These are phyloP conservation scores for Heterobasidion occidentale DNA, from an alignment of 1,284 basidiomycete species.

Conservation along the genomic window DNA sequence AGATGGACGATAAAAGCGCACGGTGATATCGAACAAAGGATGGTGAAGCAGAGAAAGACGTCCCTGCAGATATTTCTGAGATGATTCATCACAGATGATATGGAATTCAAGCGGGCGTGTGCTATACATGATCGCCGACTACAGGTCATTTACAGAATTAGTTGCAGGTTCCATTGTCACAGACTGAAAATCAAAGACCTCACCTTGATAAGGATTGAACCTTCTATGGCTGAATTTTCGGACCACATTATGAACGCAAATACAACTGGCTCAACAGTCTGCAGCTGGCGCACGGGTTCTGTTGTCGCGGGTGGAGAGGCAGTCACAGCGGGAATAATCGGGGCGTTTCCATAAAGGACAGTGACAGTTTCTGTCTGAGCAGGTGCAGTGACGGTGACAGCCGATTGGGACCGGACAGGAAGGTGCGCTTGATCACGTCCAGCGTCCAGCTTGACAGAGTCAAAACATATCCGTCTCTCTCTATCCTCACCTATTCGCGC, in stretches of 20 bases:
- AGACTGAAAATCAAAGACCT: neutral
- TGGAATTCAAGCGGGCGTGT: slow-evolving; percentile 36
- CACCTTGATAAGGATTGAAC: slow-evolving; percentile 37
- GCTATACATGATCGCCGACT: slow-evolving; percentile 39
- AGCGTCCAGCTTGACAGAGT: neutral
- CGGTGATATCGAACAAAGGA: slow-evolving; percentile 26
- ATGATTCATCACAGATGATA: slow-evolving; percentile 36
- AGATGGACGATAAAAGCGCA: slow-evolving; percentile 33
- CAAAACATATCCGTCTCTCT: neutral
- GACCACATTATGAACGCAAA: slow-evolving; percentile 41
- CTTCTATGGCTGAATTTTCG: slow-evolving; percentile 33
- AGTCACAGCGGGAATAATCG: neutral
- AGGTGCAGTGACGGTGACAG: slow-evolving; percentile 1
- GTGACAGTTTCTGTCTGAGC: slow-evolving; percentile 1
- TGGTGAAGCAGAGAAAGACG: slow-evolving; percentile 28
- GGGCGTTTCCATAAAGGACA: neutral
- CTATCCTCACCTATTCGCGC: neutral
- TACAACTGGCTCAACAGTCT: slow-evolving; percentile 23
- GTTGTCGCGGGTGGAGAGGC: too few species aligned
- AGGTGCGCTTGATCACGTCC: neutral
- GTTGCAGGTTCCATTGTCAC: neutral
- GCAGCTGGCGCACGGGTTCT: neutral
- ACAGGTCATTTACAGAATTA: slow-evolving; percentile 22
- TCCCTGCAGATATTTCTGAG: slow-evolving; percentile 27
- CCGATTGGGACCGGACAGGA: neutral